Base-by-base conservation (phyloP, 1,284 basidiomycete genomes). In the Moesziomyces globuligerus region DNA sequence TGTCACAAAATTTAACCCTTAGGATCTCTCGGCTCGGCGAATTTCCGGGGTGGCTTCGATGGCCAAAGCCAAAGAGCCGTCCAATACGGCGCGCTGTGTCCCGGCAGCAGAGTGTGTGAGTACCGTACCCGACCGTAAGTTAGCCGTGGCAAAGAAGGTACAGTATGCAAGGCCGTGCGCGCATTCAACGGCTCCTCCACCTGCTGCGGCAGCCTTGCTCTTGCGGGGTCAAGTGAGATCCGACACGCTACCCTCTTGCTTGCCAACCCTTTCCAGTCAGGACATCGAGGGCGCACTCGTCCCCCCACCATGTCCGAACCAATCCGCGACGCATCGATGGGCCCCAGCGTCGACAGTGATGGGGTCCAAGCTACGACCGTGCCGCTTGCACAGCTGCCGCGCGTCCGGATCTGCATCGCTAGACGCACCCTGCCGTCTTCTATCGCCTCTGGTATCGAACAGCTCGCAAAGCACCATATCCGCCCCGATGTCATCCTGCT, bases 261-360 rank as follows among this genome's bases (percentile, higher is more conserved):
- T 10, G 3, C 20, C 7, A 13, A 10, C 34, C 34, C 13, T 38
- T 17, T 15, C 32, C 15, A 15, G 3, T 10, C 15, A 34, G 5
- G 15, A n/a, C 17, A n/a, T n/a, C n/a, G n/a, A n/a, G n/a, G n/a
- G n/a, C 32, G 32, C 32, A n/a, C 5, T 2, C 20, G 39, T 18
- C 11, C 18, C 3, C 3, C 28, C 36, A 58, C 7, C n/a, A 67
- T 57, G 52, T 11, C 45, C 4, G 49, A 48, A 1, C 45, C 48
- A 0, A 48, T 57, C 3, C 57, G 56, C 4, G 52, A 67, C 41
- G 51, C 55, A n/a, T 59, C 62, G 7, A 66, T 59, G 56, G 62
- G 51, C 7, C 62, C 62, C 1, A 56, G 59, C n/a, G 24, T 43
- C 10, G 56, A 54, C 1, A 7, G 11, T 1, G 23, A 7, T 28